Evolutionary conservation across 208 protist species (phyloP).

Genomic region (Porcisia deanei): DNA sequence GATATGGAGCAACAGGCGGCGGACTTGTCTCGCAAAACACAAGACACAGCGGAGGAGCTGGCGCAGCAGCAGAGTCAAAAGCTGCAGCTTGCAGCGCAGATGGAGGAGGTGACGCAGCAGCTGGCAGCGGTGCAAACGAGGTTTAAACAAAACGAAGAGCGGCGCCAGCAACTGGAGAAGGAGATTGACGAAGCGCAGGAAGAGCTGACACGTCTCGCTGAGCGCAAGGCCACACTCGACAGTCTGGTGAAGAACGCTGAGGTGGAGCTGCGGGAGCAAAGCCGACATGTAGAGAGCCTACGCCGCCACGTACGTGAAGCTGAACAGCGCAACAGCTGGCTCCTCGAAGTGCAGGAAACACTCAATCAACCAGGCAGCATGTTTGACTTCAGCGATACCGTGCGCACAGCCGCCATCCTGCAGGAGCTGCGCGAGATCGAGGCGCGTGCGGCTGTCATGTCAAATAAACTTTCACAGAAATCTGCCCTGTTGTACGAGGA

Average conservation of each 20-base stretch:
- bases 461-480: conserved; percentile 92
- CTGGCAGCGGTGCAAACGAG: conserved; percentile 55
- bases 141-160: conserved; percentile 39
- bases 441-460: conserved; percentile 67
- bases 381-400: conserved; percentile 73
- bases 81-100: conserved; percentile 35
- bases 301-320: conserved; percentile 53
- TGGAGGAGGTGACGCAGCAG: conserved; percentile 33
- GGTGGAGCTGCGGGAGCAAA: conserved; percentile 66
- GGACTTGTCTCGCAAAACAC: conserved; percentile 51
- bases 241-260: conserved; percentile 77
- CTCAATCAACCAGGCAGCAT: conserved; percentile 49
- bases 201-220: conserved; percentile 63
- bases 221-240: conserved; percentile 62
- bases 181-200: conserved; percentile 83
- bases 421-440: conserved; percentile 79
- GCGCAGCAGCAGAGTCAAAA: conserved; percentile 42
- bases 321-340: conserved; percentile 65
- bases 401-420: conserved; percentile 62
- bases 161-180: conserved; percentile 62
- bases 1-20: conserved; percentile 69
- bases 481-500: conserved; percentile 95
- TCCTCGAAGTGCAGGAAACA: conserved; percentile 41
- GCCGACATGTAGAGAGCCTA: conserved; percentile 55
- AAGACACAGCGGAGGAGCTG: conserved; percentile 66